Evolutionary conservation across 495 filamentous ascomycete species (phyloP), one percentile per base, ranked within the genome.

Genomic region (Hypoxylon subgilvum): DNA sequence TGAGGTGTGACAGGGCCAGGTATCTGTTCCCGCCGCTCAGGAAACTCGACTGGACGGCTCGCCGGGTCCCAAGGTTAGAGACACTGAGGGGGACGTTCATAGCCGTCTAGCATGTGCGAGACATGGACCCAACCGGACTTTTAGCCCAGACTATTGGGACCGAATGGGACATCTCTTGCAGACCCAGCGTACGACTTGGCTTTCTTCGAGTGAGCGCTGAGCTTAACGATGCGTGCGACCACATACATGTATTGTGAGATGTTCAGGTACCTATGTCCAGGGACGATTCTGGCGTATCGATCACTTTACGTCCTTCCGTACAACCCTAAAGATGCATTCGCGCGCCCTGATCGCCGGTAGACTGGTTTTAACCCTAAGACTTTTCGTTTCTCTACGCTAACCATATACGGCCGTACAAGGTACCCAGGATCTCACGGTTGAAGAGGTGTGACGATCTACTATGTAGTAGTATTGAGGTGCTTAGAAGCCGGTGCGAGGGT

Each of bases 51-150:
- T 63, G 47, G 25, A 45, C 27, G 42, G 44, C 17, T 27, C 17
- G 30, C 57, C 45, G 39, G 40, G 52, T 50, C 25, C 17, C 27
- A 42, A 48, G 41, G 59, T 45, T 54, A 47, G 45, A 54, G 48
- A 39, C n/a, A n/a, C n/a, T n/a, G n/a, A n/a, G n/a, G n/a, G 52
- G 16, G 53, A 57, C 36, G 42, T 54, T 49, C 53, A 58, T 58
- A 58, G 54, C 61, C 54, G 61, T 45, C 54, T 22, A 58, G 61
- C 61, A 64, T 58, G 61, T 54, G 54, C 61, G 61, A 58, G 53
- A 64, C 53, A 64, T 58, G 61, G 54, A 64, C 27, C 61, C 53
- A 58, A 57, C 61, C 53, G 61, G 54, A 52, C 53, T 58, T 63
- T 58, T 58, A 30, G 49, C 23, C 61, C 61, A 54, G 49, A 54